A percentile compares a stretch with the other conserved stretches of the same genome.
Evolutionary conservation across 495 filamentous ascomycete species (phyloP).

Genomic region (Neurospora sp.): DNA sequence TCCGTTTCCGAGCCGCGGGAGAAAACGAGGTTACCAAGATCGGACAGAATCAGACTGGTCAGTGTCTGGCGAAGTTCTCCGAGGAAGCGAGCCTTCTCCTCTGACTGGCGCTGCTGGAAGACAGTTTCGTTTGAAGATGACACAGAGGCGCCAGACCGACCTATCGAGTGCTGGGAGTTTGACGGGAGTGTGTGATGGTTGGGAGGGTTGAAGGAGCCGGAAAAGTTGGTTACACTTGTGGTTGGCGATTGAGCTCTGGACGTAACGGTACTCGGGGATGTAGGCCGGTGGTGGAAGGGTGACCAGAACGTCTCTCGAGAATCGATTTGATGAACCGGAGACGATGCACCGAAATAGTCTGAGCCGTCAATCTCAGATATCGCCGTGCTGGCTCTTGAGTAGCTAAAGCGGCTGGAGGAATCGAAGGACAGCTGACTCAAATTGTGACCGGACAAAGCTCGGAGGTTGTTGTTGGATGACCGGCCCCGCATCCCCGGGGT

Average conservation of each 20-base stretch:
- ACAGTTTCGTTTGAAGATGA: slow-evolving; percentile 51
- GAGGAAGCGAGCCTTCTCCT: slow-evolving; percentile 56
- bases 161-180: slow-evolving; percentile 28
- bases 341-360: slow-evolving; percentile 57
- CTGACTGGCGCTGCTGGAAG: slow-evolving; percentile 40
- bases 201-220: slow-evolving; percentile 32
- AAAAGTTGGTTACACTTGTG: slow-evolving; percentile 40
- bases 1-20: slow-evolving; percentile 86
- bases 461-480: slow-evolving; percentile 33
- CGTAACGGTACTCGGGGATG: slow-evolving; percentile 47
- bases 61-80: slow-evolving; percentile 66
- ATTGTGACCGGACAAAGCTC: slow-evolving; percentile 43
- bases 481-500: not conserved
- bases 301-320: slow-evolving; percentile 84
- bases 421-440: slow-evolving; percentile 56
- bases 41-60: slow-evolving; percentile 77
- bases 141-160: slow-evolving; percentile 38
- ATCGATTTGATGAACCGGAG: slow-evolving; percentile 64
- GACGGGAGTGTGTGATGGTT: slow-evolving; percentile 31
- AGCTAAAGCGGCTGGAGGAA: slow-evolving; percentile 50
- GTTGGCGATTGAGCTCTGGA: slow-evolving; percentile 46
- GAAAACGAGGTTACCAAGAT: slow-evolving; percentile 78
- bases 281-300: slow-evolving; percentile 56
- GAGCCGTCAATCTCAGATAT: slow-evolving; percentile 58
- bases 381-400: slow-evolving; percentile 42